Percentiles rank a stretch among this genome's conserved stretches.
Conservation (phyloP, 441 rosid genomes). For the Gossypium aridum region DNA sequence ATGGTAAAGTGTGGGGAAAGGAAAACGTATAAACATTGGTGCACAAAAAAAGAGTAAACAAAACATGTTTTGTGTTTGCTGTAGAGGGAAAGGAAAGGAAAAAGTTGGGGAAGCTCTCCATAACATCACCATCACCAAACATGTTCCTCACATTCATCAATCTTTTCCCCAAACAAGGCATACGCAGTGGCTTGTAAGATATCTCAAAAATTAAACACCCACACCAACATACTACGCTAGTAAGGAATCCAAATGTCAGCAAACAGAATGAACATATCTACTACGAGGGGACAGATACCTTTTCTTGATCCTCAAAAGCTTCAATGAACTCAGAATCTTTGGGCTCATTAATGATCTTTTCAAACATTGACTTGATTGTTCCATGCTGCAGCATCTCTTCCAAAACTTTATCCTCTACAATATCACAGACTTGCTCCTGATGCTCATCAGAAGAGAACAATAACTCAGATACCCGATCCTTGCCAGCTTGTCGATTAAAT, state of each 20-base stretch:
- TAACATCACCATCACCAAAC: not conserved
- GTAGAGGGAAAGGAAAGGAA: not conserved
- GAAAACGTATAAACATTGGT: not conserved
- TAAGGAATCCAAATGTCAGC: not conserved
- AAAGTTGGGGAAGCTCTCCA: not conserved
- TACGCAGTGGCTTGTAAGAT: not conserved
- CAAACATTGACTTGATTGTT: not conserved
- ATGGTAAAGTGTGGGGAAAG: not conserved
- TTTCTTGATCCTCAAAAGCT: not conserved
- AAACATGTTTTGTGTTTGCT: not conserved
- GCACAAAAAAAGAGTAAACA: not conserved
- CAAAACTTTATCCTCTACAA: constrained; percentile 44
- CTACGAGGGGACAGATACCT: not conserved
- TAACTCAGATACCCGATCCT: constrained; percentile 43
- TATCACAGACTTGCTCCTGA: constrained; percentile 5
- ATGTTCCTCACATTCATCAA: not conserved
- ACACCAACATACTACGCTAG: not conserved
- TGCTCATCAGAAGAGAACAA: constrained; percentile 38
- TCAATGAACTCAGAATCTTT: not conserved
- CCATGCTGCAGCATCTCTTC: constrained; percentile 36
- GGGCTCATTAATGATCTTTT: not conserved
- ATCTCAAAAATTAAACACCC: not conserved
- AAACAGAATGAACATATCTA: not conserved
- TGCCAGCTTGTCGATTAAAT: constrained; percentile 39
- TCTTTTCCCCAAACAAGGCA: not conserved